A percentile compares a stretch with the other conserved stretches of the same genome.
These are phyloP conservation scores for Spatholobus suberectus DNA, from an alignment of 306 rosid species.

Conservation along the genomic window DNA sequence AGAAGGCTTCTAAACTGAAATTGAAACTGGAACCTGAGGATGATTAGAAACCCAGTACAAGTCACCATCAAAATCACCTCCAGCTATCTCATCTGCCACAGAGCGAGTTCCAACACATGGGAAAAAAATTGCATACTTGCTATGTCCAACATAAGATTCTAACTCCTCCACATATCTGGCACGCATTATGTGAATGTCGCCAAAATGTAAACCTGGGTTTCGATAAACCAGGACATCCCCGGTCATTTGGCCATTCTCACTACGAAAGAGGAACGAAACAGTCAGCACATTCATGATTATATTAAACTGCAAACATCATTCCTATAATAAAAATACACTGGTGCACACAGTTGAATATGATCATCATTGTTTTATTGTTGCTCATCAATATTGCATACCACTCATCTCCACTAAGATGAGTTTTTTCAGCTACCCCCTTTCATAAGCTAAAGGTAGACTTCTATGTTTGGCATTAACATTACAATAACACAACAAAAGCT, in stretches of 20 bases:
- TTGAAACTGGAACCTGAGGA: conserved; percentile 59
- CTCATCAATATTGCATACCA: conserved; percentile 8
- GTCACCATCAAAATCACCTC: conserved; percentile 97
- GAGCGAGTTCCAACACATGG: conserved; percentile 80
- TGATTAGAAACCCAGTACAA: conserved; percentile 80
- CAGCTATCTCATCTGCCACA: conserved; percentile 80
- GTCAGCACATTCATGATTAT: conserved; percentile 4
- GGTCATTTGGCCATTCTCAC: conserved; percentile 68
- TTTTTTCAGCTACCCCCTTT: neutral
- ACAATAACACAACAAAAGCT: neutral
- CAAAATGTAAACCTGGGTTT: conserved; percentile 86
- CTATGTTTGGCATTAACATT: neutral
- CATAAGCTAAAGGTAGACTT: neutral
- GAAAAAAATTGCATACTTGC: conserved; percentile 81
- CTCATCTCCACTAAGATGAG: too few species aligned
- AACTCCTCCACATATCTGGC: conserved; percentile 63
- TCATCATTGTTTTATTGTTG: conserved; percentile 1
- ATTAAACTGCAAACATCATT: neutral
- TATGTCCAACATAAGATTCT: conserved; percentile 63
- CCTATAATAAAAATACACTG: neutral
- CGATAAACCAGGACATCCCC: conserved; percentile 82
- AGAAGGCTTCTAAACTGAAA: conserved; percentile 28
- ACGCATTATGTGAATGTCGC: conserved; percentile 71
- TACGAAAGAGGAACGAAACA: conserved; percentile 22
- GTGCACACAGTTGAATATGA: neutral